These are phyloP conservation scores for Neurospora sp. DNA, from an alignment of 2,329 filamentous ascomycete species.

Conservation along the genomic window DNA sequence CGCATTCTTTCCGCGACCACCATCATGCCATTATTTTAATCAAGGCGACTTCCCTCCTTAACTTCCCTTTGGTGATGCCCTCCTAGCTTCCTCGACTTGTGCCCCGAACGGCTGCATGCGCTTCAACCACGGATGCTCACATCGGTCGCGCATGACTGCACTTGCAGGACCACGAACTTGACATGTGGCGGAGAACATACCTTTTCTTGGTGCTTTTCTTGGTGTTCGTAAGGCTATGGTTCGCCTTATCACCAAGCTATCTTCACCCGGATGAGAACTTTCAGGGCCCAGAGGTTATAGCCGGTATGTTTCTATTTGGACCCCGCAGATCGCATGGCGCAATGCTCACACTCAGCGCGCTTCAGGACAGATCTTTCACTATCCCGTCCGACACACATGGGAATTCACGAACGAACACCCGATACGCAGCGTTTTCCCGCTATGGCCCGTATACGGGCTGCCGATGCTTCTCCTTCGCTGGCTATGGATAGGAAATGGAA, in stretches of 20 bases:
- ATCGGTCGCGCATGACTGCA: conserved; percentile 11
- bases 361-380: conserved; percentile 82
- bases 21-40: neutral
- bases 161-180: conserved; percentile 18
- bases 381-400: conserved; percentile 85
- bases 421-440: conserved; percentile 88
- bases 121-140: conserved; percentile 14
- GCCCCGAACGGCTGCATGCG: conserved; percentile 3
- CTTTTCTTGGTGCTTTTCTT: conserved; percentile 46
- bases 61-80: conserved; percentile 13
- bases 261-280: conserved; percentile 98
- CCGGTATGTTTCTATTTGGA: conserved; percentile 52
- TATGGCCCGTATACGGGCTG: conserved; percentile 91
- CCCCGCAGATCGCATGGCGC: neutral
- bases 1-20: neutral
- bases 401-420: conserved; percentile 85
- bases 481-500: conserved; percentile 79
- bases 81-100: conserved; percentile 5
- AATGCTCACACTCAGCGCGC: conserved; percentile 10
- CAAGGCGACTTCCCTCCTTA: neutral
- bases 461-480: conserved; percentile 89
- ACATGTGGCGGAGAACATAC: conserved; percentile 88
- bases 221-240: conserved; percentile 80
- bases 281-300: conserved; percentile 93
- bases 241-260: conserved; percentile 90